phyloP scores from a whole-genome alignment of 257 asterid species.

The Solanum sejunctum region DNA sequence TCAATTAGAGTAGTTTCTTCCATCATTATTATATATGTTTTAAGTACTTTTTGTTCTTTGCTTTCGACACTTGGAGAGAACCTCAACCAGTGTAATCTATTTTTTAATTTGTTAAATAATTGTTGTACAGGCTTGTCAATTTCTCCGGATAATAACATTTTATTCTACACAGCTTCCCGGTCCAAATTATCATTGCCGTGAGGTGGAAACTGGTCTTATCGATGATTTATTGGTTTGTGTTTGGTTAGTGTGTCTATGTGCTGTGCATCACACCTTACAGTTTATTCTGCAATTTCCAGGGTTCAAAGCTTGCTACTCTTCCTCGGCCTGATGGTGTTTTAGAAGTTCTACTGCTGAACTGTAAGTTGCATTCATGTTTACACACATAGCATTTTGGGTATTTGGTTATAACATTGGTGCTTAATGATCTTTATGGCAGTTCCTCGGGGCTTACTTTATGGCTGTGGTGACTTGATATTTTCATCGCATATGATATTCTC shows the following conservation, averaged over 20 bases:
- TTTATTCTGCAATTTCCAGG: slow-evolving; percentile 28
- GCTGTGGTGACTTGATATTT: slow-evolving; percentile 96
- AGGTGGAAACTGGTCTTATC: slow-evolving; percentile 30
- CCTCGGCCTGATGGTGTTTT: slow-evolving; percentile 53
- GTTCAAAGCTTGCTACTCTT: slow-evolving; percentile 80
- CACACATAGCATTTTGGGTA: neutral
- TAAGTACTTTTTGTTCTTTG: neutral
- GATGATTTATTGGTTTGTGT: neutral
- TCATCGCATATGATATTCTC: slow-evolving; percentile 98
- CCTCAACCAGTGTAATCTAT: neutral
- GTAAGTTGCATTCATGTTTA: neutral
- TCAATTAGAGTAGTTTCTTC: neutral
- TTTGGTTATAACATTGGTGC: too few species aligned
- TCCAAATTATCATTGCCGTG: slow-evolving; percentile 96
- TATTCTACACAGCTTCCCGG: slow-evolving; percentile 98
- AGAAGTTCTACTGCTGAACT: slow-evolving; percentile 59
- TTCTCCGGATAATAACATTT: slow-evolving; percentile 80
- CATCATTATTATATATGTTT: neutral
- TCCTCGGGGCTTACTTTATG: slow-evolving; percentile 82
- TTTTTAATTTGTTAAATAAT: neutral
- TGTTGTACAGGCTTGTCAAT: slow-evolving; percentile 66
- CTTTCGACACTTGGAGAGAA: neutral
- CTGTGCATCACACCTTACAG: neutral
- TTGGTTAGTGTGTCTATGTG: neutral
- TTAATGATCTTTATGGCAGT: too few species aligned